These are phyloP conservation scores for Hypocreales sp. DNA, from an alignment of 2,329 filamentous ascomycete species.

Conservation along the genomic window DNA sequence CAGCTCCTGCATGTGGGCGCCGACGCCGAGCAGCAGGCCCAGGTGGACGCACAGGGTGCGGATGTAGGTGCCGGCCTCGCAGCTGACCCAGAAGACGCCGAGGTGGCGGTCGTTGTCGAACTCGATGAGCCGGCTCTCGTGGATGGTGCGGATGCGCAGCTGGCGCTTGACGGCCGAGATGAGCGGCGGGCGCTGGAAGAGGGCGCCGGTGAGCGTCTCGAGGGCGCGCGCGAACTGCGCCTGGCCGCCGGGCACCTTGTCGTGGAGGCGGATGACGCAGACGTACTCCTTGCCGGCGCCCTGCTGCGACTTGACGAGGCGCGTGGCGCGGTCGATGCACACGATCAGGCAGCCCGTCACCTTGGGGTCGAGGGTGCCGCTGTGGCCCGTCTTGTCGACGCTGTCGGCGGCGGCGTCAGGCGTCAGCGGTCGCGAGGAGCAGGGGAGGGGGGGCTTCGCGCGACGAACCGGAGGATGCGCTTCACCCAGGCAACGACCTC, in stretches of 20 bases:
- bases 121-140: slow-evolving; percentile 92
- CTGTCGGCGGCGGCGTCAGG: slow-evolving; percentile 8
- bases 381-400: slow-evolving; percentile 89
- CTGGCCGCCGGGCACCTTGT: slow-evolving; percentile 86
- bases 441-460: too few species aligned
- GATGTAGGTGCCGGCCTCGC: slow-evolving; percentile 95
- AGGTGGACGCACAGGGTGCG: slow-evolving; percentile 95
- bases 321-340: slow-evolving; percentile 90
- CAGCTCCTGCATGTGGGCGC: slow-evolving; percentile 97
- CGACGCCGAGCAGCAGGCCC: slow-evolving; percentile 60
- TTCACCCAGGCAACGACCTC: slow-evolving; percentile 99
- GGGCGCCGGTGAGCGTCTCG: slow-evolving; percentile 88
- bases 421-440: background rate
- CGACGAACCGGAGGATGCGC: slow-evolving; percentile 69
- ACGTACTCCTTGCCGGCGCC: slow-evolving; percentile 99
- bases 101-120: slow-evolving; percentile 98
- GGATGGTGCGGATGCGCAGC: slow-evolving; percentile 92
- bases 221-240: slow-evolving; percentile 85
- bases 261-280: slow-evolving; percentile 85
- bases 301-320: slow-evolving; percentile 97
- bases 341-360: slow-evolving; percentile 93
- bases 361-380: slow-evolving; percentile 94
- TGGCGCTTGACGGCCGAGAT: slow-evolving; percentile 99
- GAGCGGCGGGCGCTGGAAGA: slow-evolving; percentile 82
- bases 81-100: slow-evolving; percentile 98